phyloP scores from a whole-genome alignment of 1,284 basidiomycete genomes.

The Fomitopsis betulina region DNA sequence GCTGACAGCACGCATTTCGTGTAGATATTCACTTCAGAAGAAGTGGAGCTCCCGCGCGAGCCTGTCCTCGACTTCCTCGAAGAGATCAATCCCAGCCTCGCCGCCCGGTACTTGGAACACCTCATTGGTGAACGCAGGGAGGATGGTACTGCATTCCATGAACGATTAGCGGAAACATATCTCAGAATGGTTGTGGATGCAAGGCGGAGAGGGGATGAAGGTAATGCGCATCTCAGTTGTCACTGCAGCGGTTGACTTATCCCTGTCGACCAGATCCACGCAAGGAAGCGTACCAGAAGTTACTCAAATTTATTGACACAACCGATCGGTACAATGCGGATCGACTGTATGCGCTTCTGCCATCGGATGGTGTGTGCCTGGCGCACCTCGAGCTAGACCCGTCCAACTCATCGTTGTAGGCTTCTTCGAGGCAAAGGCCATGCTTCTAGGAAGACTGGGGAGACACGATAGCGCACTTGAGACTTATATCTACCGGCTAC shows the following conservation, averaged over 20 bases:
- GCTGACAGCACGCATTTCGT: not conserved
- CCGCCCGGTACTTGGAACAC: conserved; percentile 83
- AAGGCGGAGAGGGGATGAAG: conserved; percentile 49
- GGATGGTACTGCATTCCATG: conserved; percentile 68
- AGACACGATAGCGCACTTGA: conserved; percentile 91
- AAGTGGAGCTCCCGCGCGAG: conserved; percentile 80
- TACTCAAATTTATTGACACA: conserved; percentile 74
- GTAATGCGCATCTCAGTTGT: conserved; percentile 32
- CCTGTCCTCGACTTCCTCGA: conserved; percentile 79
- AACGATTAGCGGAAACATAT: conserved; percentile 86
- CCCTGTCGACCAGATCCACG: conserved; percentile 32
- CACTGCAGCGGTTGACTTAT: not conserved
- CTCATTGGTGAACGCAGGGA: conserved; percentile 77
- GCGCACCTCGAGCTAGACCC: not conserved
- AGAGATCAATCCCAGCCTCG: conserved; percentile 59
- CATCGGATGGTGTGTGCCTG: conserved; percentile 58
- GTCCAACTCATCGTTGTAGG: conserved; percentile 32
- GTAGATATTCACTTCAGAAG: conserved; percentile 94
- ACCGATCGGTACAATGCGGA: conserved; percentile 77
- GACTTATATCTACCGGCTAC: conserved; percentile 85
- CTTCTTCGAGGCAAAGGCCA: conserved; percentile 84
- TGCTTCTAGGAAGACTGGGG: conserved; percentile 85
- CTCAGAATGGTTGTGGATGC: conserved; percentile 57
- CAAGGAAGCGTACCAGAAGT: conserved; percentile 55
- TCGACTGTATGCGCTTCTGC: conserved; percentile 73